Percentiles rank a stretch among this genome's conserved stretches.
Evolutionary conservation across 1,139 yeast species (phyloP).

Genomic region (Suzukiozyma palmioleophila): DNA sequence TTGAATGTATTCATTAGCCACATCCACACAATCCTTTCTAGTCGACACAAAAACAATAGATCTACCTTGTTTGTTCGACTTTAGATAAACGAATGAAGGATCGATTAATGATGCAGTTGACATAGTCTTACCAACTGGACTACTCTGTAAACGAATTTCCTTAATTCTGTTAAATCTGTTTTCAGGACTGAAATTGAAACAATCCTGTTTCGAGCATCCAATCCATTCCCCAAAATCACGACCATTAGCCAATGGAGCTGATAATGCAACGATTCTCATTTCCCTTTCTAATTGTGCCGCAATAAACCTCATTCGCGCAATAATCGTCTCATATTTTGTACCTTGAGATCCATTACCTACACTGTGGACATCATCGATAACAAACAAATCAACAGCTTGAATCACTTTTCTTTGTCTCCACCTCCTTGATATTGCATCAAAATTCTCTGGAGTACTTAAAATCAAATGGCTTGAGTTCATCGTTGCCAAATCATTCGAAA

Average conservation of each 20-base stretch:
- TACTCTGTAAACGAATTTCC: slow-evolving; percentile 50
- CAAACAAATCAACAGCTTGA: slow-evolving; percentile 60
- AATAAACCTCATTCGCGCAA: slow-evolving; percentile 71
- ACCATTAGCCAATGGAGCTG: slow-evolving; percentile 69
- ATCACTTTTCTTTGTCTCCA: slow-evolving; percentile 79
- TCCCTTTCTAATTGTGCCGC: slow-evolving; percentile 53
- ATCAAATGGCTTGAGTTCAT: slow-evolving; percentile 60
- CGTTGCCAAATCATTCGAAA: slow-evolving; percentile 48
- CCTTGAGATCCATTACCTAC: slow-evolving; percentile 59
- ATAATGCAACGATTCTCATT: slow-evolving; percentile 61
- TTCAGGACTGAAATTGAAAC: slow-evolving; percentile 67
- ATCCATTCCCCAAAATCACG: slow-evolving; percentile 85
- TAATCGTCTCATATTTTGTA: slow-evolving; percentile 58
- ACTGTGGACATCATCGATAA: slow-evolving; percentile 74
- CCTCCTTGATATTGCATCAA: slow-evolving; percentile 66
- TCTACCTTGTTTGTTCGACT: slow-evolving; percentile 20
- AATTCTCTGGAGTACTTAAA: slow-evolving; percentile 76
- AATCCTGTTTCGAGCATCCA: slow-evolving; percentile 55
- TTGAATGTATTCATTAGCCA: slow-evolving; percentile 43
- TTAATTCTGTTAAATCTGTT: slow-evolving; percentile 55
- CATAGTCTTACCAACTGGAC: slow-evolving; percentile 5
- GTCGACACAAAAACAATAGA: slow-evolving; percentile 55
- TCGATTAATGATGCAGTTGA: slow-evolving; percentile 8
- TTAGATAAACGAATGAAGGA: slow-evolving; percentile 39
- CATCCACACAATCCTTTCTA: slow-evolving; percentile 51